Evolutionary conservation across 176 grass and related monocot genomes (phyloP).

Genomic region (Elymus sibiricus): DNA sequence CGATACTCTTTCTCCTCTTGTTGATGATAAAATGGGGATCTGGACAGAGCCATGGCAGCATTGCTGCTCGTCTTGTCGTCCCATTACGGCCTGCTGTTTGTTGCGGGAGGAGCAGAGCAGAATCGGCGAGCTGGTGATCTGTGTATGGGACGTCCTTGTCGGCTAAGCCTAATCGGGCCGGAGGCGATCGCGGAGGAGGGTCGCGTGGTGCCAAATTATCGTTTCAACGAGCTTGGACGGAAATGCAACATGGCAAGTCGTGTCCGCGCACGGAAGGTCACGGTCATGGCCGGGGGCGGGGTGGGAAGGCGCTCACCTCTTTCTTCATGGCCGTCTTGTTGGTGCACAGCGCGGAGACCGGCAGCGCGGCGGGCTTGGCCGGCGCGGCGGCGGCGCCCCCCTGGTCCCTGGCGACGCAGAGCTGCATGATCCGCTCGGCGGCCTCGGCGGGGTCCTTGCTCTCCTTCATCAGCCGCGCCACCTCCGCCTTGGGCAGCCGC

Average conservation of each 20-base stretch:
- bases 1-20: too few relatives aligned
- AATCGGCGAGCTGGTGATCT: background rate
- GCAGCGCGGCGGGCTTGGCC: background rate
- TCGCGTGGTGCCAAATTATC: conserved; percentile 13
- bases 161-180: background rate
- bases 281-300: background rate
- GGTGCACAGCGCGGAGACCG: background rate
- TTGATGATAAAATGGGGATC: background rate
- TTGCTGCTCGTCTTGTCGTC: background rate
- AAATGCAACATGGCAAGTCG: background rate
- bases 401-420: conserved; percentile 69
- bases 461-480: conserved; percentile 87
- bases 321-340: conserved; percentile 32
- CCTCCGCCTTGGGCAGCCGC: conserved; percentile 78
- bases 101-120: background rate
- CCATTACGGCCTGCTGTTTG: background rate
- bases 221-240: background rate
- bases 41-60: background rate
- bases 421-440: conserved; percentile 86
- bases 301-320: conserved; percentile 46
- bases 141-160: background rate
- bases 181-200: background rate
- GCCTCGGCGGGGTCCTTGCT: conserved; percentile 76
- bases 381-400: background rate
- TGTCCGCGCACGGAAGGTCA: background rate